These are phyloP conservation scores for Tricholoma saponaceum DNA, from an alignment of 768 basidiomycete species.

Conservation along the genomic window DNA sequence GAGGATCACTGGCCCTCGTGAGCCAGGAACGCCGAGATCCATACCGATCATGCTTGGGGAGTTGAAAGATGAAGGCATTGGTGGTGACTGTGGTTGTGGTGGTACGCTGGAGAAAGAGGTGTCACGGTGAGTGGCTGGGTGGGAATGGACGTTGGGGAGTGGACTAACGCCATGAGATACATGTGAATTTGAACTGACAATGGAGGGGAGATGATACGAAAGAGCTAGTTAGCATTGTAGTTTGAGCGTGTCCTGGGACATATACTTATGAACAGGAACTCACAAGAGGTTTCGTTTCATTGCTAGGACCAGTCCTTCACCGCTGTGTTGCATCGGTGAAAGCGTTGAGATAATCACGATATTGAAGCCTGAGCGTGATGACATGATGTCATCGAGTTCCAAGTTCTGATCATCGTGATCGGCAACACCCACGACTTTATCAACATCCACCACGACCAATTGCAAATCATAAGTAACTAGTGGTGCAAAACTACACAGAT, in stretches of 20 bases:
- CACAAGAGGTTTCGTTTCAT: background rate
- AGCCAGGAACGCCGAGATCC: background rate
- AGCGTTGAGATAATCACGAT: background rate
- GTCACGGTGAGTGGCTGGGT: too few relatives aligned
- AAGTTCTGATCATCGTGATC: background rate
- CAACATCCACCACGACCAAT: background rate
- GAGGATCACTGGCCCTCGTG: conserved; percentile 21
- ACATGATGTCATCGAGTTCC: too few relatives aligned
- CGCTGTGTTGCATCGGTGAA: background rate
- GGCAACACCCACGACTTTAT: background rate
- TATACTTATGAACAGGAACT: background rate
- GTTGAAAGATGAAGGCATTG: background rate
- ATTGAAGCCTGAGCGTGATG: too few relatives aligned
- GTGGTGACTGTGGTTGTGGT: too few relatives aligned
- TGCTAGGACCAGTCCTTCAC: background rate
- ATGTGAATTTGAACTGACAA: background rate
- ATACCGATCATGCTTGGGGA: background rate
- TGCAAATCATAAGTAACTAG: background rate
- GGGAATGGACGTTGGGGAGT: too few relatives aligned
- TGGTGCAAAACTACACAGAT: background rate
- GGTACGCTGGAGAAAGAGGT: too few relatives aligned
- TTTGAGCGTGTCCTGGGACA: too few relatives aligned
- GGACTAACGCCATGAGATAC: background rate
- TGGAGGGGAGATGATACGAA: background rate
- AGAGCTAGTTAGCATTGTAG: too few relatives aligned